A percentile compares a stretch with the other conserved stretches of the same genome.
These are phyloP conservation scores for Amauroascus verrucosus DNA, from an alignment of 2,329 filamentous ascomycete species.

Conservation along the genomic window DNA sequence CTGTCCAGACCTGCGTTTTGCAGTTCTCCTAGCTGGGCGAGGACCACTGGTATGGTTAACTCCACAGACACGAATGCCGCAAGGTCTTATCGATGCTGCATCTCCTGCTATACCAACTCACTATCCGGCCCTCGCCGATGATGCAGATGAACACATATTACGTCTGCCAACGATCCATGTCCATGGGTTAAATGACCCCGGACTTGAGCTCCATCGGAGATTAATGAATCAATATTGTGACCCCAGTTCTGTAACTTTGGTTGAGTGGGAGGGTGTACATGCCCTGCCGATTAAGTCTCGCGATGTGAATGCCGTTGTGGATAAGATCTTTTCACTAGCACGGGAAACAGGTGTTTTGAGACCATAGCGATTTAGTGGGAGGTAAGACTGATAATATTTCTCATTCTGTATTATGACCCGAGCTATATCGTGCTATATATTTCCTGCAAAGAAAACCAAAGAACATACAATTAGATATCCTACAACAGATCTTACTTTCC, in stretches of 20 bases:
- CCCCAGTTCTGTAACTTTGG: conserved; percentile 42
- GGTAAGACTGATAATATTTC: too few species aligned
- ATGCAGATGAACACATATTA: background rate
- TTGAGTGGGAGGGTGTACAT: conserved; percentile 67
- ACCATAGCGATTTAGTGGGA: background rate
- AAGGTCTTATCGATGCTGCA: background rate
- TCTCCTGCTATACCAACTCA: background rate
- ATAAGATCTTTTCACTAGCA: background rate
- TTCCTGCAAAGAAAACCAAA: too few species aligned
- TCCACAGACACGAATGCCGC: background rate
- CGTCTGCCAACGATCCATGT: conserved; percentile 53
- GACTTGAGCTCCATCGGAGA: conserved; percentile 49
- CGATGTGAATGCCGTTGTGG: conserved; percentile 50
- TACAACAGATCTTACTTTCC: too few species aligned
- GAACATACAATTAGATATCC: too few species aligned
- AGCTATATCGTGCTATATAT: too few species aligned
- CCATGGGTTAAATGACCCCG: conserved; percentile 53
- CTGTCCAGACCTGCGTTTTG: background rate
- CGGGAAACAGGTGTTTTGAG: background rate
- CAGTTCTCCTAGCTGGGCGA: background rate
- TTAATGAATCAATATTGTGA: conserved; percentile 52
- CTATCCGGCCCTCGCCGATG: background rate
- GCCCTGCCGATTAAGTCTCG: conserved; percentile 57
- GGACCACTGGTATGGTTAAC: background rate
- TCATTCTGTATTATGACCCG: too few species aligned